These are phyloP conservation scores for Ordospora pajunii DNA, from an alignment of 371 early-diverging fungal species.

Conservation along the genomic window DNA sequence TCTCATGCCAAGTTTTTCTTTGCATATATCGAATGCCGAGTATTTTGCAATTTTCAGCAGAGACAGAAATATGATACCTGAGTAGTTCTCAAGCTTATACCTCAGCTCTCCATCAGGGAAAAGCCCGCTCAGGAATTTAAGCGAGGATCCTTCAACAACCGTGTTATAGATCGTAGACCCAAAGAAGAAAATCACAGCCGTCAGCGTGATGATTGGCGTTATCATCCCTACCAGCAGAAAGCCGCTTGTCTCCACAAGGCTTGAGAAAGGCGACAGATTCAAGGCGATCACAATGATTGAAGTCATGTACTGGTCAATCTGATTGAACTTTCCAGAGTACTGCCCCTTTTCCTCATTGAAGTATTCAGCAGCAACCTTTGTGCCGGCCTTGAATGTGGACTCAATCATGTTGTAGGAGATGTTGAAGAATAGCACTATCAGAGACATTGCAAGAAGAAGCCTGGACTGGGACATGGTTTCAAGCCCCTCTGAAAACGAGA, in stretches of 20 bases:
- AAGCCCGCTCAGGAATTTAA: conserved; percentile 24
- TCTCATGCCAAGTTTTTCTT: conserved; percentile 59
- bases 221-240: conserved; percentile 55
- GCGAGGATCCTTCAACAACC: conserved; percentile 5
- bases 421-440: conserved; percentile 58
- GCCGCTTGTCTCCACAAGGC: conserved; percentile 53
- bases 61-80: conserved; percentile 36
- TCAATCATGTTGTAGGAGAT: conserved; percentile 58
- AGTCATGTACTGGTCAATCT: conserved; percentile 50
- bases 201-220: conserved; percentile 47
- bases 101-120: not conserved
- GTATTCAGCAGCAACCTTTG: conserved; percentile 36
- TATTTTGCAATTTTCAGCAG: conserved; percentile 58
- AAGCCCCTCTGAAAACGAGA: conserved; percentile 54
- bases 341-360: conserved; percentile 27
- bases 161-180: conserved; percentile 47
- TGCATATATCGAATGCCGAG: conserved; percentile 60
- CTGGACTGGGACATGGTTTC: conserved; percentile 52
- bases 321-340: conserved; percentile 41
- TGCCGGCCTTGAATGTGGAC: conserved; percentile 49
- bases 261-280: conserved; percentile 54
- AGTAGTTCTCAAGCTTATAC: conserved; percentile 30
- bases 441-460: conserved; percentile 55
- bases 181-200: conserved; percentile 21
- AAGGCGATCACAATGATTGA: conserved; percentile 51